A percentile compares a stretch with the other conserved stretches of the same genome.
phyloP scores from a whole-genome alignment of 1,139 yeast species.

The Kodamaea sp. region DNA sequence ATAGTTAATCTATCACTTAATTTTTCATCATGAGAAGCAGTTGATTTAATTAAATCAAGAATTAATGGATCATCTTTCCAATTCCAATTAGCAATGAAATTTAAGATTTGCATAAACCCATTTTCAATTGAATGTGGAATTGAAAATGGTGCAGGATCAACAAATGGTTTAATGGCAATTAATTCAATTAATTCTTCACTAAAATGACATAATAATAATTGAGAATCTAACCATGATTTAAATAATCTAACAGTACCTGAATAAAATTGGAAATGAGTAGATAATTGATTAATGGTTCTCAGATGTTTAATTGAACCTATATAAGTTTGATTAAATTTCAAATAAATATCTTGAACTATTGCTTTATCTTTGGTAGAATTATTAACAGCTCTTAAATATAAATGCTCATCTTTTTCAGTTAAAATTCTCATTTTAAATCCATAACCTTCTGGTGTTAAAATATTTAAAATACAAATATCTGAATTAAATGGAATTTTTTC shows the following conservation, averaged over 20 bases:
- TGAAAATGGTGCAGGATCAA: constrained; percentile 79
- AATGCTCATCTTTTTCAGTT: constrained; percentile 76
- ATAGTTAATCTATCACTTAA: constrained; percentile 64
- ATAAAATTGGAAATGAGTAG: constrained; percentile 70
- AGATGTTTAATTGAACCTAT: constrained; percentile 77
- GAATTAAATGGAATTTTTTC: constrained; percentile 64
- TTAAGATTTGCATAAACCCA: constrained; percentile 75
- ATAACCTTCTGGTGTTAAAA: constrained; percentile 82
- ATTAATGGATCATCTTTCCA: constrained; percentile 88
- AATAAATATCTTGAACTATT: constrained; percentile 57
- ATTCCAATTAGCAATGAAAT: constrained; percentile 80
- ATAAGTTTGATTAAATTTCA: constrained; percentile 65
- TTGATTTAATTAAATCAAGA: constrained; percentile 62
- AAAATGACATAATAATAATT: constrained; percentile 63
- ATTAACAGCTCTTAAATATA: constrained; percentile 66
- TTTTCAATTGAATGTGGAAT: constrained; percentile 74
- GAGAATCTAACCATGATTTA: constrained; percentile 82
- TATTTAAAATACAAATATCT: constrained; percentile 54
- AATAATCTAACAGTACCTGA: constrained; percentile 80
- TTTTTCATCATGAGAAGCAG: constrained; percentile 22
- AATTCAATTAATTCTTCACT: constrained; percentile 79
- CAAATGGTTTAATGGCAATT: constrained; percentile 77
- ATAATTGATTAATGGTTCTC: constrained; percentile 65
- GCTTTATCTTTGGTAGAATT: constrained; percentile 58
- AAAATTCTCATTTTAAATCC: constrained; percentile 73